phyloP scores from a whole-genome alignment of 2,329 filamentous ascomycete species.

The Blastomyces parvus region DNA sequence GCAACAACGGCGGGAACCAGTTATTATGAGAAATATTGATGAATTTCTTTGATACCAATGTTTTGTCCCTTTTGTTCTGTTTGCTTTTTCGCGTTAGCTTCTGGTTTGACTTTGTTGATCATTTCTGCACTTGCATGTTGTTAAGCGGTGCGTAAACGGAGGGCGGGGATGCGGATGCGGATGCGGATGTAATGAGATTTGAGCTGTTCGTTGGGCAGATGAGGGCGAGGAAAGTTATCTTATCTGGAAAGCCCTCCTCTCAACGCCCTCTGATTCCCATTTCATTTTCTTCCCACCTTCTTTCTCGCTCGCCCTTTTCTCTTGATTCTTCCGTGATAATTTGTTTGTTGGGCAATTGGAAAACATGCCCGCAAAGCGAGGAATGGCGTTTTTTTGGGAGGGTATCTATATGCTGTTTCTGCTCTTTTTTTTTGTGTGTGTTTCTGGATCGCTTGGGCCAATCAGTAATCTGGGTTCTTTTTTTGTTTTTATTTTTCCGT shows the following conservation, averaged over 20 bases:
- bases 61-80: slow-evolving; percentile 7
- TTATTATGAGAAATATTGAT: slow-evolving; percentile 39
- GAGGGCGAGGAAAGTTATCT: not conserved
- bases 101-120: not conserved
- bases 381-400: not conserved
- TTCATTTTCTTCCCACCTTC: slow-evolving; percentile 18
- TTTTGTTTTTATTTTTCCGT: too few relatives aligned
- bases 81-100: not conserved
- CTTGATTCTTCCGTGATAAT: not conserved
- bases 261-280: slow-evolving; percentile 11
- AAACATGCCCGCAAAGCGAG: not conserved
- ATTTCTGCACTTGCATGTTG: not conserved
- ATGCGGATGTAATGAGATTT: not conserved
- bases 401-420: not conserved
- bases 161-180: too few relatives aligned
- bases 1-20: slow-evolving; percentile 27
- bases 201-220: too few relatives aligned
- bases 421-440: too few relatives aligned
- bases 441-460: not conserved
- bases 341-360: not conserved
- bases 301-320: not conserved
- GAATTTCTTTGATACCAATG: slow-evolving; percentile 33
- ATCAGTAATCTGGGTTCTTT: slow-evolving; percentile 2
- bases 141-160: too few relatives aligned
- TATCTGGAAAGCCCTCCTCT: slow-evolving; percentile 28